Evolutionary conservation across 441 rosid species (phyloP).

Genomic region (Omphalea diandra): DNA sequence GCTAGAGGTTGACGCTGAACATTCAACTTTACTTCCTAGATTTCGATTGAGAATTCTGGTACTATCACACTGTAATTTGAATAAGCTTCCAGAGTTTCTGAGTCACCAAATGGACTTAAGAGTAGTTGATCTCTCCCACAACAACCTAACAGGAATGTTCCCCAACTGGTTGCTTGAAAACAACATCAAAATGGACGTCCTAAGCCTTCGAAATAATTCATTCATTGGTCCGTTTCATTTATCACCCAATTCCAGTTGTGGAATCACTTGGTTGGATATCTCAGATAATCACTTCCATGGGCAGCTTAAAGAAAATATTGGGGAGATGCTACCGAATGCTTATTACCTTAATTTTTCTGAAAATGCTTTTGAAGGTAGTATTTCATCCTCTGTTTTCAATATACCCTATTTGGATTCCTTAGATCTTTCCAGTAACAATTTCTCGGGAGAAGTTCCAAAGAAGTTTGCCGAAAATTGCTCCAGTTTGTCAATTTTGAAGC

Average conservation of each 20-base stretch:
- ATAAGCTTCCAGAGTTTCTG: background rate
- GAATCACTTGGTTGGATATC: background rate
- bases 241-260: background rate
- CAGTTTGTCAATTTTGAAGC: background rate
- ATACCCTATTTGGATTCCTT: no score
- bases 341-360: background rate
- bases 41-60: background rate
- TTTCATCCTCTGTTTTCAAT: no score
- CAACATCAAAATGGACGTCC: background rate
- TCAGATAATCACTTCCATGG: background rate
- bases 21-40: background rate
- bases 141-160: background rate
- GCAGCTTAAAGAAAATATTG: background rate
- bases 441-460: background rate
- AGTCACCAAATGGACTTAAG: background rate
- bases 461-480: background rate
- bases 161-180: background rate
- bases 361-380: constrained; percentile 7
- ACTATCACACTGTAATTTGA: background rate
- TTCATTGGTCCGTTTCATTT: background rate
- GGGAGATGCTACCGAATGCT: background rate
- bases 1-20: background rate
- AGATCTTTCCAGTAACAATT: constrained; percentile 6
- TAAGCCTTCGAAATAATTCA: background rate
- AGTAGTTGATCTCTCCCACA: background rate